phyloP scores from a whole-genome alignment of 495 filamentous ascomycete species.

The Hyaloscypha variabilis region DNA sequence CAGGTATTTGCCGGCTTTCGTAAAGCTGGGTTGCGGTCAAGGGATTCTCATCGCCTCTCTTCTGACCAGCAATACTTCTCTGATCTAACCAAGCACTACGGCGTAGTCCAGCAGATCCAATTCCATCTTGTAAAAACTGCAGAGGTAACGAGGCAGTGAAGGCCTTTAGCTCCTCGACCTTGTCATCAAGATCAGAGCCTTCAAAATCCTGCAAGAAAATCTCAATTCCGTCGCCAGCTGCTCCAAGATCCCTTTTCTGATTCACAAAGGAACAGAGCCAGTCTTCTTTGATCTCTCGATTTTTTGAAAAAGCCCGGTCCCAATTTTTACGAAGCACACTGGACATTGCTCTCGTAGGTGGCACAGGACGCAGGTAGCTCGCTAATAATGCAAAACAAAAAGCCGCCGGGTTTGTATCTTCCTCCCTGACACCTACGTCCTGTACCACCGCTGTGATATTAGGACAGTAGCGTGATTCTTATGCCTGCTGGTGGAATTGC shows the following conservation, averaged over 20 bases:
- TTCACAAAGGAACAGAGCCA: background rate
- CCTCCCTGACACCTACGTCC: background rate
- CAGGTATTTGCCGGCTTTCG: background rate
- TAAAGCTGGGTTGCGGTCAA: constrained; percentile 10
- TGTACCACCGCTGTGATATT: background rate
- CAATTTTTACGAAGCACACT: background rate
- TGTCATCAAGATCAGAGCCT: background rate
- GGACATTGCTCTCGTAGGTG: background rate
- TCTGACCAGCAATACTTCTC: background rate
- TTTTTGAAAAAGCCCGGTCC: background rate
- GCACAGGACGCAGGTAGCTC: too few species aligned
- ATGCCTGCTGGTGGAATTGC: background rate
- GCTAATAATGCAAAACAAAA: background rate
- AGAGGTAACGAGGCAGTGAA: background rate
- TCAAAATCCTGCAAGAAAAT: constrained; percentile 2
- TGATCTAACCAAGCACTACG: constrained; percentile 8
- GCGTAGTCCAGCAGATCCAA: background rate
- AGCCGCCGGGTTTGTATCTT: background rate
- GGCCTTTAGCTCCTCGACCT: constrained; percentile 9
- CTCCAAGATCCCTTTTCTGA: background rate
- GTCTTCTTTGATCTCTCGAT: background rate
- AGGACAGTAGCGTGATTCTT: background rate
- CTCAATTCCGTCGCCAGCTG: constrained; percentile 2
- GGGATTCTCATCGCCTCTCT: constrained; percentile 9
- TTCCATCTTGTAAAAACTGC: background rate